Conservation (phyloP, 345 rosid genomes). For the Eucalyptus lansdowneana region DNA sequence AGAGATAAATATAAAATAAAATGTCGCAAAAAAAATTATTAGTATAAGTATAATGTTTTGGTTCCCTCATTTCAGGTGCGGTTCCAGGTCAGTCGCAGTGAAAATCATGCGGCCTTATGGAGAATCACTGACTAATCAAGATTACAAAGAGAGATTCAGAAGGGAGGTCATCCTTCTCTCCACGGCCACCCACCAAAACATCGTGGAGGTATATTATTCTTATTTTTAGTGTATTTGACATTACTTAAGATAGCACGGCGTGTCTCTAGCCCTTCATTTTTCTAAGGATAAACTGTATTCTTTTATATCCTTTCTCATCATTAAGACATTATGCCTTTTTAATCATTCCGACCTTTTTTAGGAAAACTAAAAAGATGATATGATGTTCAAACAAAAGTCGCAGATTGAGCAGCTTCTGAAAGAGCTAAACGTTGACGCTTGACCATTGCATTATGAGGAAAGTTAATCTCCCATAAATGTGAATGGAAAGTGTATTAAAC, state of each 20-base stretch:
- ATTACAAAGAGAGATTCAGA: constrained; percentile 25
- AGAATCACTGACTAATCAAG: background rate
- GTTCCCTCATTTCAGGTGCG: background rate
- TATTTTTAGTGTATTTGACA: background rate
- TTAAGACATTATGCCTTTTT: background rate
- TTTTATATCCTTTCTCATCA: background rate
- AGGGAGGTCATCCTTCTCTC: constrained; percentile 43
- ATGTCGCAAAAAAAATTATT: background rate
- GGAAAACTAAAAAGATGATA: background rate
- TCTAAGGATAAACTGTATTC: no score
- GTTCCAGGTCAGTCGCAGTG: background rate
- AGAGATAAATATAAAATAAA: background rate
- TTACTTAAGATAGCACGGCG: no score
- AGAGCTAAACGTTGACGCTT: background rate
- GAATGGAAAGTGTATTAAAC: no score
- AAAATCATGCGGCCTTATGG: background rate
- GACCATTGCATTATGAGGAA: background rate
- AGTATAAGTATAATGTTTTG: background rate
- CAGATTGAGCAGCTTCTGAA: background rate
- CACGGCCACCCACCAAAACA: constrained; percentile 26
- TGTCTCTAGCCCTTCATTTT: no score
- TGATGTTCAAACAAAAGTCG: background rate
- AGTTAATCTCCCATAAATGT: background rate
- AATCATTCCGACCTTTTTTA: background rate
- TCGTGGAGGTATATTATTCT: constrained; percentile 18